Evolutionary conservation across 1,284 basidiomycete genomes (phyloP).

Genomic region (Calocybe gambosa): DNA sequence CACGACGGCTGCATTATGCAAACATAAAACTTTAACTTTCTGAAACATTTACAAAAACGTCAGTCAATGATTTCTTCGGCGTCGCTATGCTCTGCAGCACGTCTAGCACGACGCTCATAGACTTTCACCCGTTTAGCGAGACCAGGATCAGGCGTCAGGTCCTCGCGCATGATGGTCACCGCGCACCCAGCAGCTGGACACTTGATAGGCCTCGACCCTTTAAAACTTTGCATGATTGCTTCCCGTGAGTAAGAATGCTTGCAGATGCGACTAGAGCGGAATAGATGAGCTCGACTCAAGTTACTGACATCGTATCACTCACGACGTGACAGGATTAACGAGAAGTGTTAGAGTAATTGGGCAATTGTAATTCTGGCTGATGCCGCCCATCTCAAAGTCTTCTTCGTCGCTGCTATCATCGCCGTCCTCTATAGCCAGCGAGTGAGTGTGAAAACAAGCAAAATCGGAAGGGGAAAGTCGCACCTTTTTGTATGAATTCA

Average conservation of each 20-base stretch:
- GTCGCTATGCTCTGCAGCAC: slow-evolving; percentile 43
- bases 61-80: slow-evolving; percentile 64
- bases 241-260: slow-evolving; percentile 66
- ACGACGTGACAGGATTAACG: slow-evolving; percentile 72
- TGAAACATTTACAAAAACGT: slow-evolving; percentile 7
- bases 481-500: slow-evolving; percentile 66
- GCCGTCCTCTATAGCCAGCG: slow-evolving; percentile 49
- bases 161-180: slow-evolving; percentile 43
- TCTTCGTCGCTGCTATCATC: slow-evolving; percentile 75
- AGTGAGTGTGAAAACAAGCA: slow-evolving; percentile 6
- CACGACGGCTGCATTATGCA: slow-evolving; percentile 9
- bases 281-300: neutral
- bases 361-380: slow-evolving; percentile 76
- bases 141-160: slow-evolving; percentile 49
- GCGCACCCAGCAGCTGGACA: slow-evolving; percentile 72
- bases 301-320: slow-evolving; percentile 22
- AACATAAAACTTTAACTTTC: slow-evolving; percentile 3
- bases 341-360: slow-evolving; percentile 65
- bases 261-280: slow-evolving; percentile 46
- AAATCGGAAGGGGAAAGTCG: slow-evolving; percentile 8
- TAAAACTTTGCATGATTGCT: slow-evolving; percentile 55
- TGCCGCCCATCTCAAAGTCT: slow-evolving; percentile 76
- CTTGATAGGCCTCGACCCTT: slow-evolving; percentile 24
- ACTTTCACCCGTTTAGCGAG: slow-evolving; percentile 58
- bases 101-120: slow-evolving; percentile 42